Evolutionary conservation across 225 moss, liverwort and hornwort genomes (phyloP).

Genomic region (Rhytidiadelphus loreus): DNA sequence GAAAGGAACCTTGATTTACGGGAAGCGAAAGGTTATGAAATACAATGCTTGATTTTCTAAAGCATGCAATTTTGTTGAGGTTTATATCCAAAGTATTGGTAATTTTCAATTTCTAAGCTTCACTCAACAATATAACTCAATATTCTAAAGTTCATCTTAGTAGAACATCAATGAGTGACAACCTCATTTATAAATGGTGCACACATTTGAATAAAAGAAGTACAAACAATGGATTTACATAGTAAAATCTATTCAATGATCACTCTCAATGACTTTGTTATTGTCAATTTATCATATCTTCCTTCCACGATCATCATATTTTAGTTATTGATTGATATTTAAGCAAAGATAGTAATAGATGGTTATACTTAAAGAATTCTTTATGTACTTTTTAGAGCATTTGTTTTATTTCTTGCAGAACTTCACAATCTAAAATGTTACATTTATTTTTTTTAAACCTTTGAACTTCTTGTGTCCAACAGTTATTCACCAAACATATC

Average conservation of each 20-base stretch:
- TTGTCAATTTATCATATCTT: neutral
- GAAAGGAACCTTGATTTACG: no score
- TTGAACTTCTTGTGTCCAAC: neutral
- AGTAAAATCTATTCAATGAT: neutral
- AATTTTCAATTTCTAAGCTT: neutral
- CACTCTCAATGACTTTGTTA: neutral
- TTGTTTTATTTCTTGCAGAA: accelerated
- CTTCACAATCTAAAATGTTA: neutral
- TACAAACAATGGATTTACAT: accelerated
- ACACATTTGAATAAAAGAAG: neutral
- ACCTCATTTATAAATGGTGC: neutral
- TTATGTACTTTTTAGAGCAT: no score
- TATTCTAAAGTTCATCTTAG: neutral
- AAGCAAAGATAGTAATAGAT: neutral
- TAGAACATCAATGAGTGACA: neutral
- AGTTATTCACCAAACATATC: accelerated
- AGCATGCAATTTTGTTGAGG: neutral
- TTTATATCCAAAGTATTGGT: neutral
- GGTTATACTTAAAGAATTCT: neutral
- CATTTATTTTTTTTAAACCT: neutral
- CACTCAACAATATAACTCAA: neutral
- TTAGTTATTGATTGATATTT: neutral
- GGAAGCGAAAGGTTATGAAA: neutral
- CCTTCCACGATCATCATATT: neutral
- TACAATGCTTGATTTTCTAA: neutral